Evolutionary conservation across 163 green algal genomes (phyloP).

Genomic region (Scenedesmus sp.): DNA sequence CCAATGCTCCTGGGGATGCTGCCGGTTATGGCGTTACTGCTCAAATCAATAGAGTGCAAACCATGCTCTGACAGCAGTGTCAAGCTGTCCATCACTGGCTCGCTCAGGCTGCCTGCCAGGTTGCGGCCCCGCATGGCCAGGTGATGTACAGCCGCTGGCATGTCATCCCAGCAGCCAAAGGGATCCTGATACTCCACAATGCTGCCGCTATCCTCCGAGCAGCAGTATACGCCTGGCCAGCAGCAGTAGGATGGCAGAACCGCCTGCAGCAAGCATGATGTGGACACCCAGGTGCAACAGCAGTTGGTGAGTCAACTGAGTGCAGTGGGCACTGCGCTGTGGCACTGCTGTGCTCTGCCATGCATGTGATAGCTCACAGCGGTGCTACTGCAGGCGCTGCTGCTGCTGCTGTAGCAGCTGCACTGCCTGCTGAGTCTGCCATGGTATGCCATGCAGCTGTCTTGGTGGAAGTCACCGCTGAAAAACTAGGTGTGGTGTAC

Average conservation of each 20-base stretch:
- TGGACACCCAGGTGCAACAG: neutral
- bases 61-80: neutral
- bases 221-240: conserved; percentile 31
- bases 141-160: neutral
- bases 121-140: neutral
- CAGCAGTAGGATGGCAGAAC: conserved; percentile 25
- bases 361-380: neutral
- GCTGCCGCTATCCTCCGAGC: neutral
- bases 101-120: neutral
- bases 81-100: neutral
- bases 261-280: neutral
- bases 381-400: neutral
- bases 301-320: neutral
- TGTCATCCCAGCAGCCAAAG: neutral
- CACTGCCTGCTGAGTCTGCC: neutral
- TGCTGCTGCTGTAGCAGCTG: neutral
- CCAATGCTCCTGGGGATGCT: neutral
- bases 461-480: too few species aligned
- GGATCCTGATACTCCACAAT: neutral
- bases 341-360: too few species aligned
- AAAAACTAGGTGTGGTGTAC: too few species aligned
- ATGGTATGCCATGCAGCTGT: too few species aligned
- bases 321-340: neutral
- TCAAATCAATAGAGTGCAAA: conserved; percentile 10
- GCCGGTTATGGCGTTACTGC: neutral